These are phyloP conservation scores for Inga laurina DNA, from an alignment of 306 rosid genomes.

Conservation along the genomic window DNA sequence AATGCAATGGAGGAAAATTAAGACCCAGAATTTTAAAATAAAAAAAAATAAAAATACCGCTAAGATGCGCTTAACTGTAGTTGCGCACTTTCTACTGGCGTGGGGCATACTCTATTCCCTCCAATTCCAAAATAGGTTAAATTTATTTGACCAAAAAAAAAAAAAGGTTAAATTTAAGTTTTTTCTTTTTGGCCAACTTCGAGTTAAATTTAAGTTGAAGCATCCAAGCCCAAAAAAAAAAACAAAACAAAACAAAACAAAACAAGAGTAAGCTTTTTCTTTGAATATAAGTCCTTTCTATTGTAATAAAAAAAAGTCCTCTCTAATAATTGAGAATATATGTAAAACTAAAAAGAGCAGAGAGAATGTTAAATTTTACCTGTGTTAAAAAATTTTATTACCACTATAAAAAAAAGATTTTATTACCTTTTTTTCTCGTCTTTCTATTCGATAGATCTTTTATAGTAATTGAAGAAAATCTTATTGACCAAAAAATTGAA, in stretches of 20 bases:
- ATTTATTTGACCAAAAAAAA: no score
- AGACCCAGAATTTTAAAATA: not conserved
- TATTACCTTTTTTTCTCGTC: not conserved
- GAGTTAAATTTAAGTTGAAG: constrained; percentile 11
- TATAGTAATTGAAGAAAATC: not conserved
- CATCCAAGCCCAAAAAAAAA: not conserved
- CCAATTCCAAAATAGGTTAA: constrained; percentile 22
- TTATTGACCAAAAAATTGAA: no score
- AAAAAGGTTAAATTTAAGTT: constrained; percentile 3
- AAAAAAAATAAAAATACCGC: not conserved
- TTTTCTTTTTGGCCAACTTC: no score
- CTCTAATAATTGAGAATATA: not conserved
- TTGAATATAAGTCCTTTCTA: not conserved
- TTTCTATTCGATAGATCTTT: not conserved
- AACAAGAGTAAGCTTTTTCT: not conserved
- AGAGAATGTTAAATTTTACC: not conserved
- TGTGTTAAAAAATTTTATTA: not conserved
- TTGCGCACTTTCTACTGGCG: constrained; percentile 25
- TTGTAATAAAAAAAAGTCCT: not conserved
- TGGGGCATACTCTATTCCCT: constrained; percentile 21
- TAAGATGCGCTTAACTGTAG: constrained; percentile 33
- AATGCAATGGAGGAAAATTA: not conserved
- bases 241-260: no score
- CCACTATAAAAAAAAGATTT: not conserved
- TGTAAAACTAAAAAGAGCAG: no score